Evolutionary conservation across 2,329 filamentous ascomycete genomes (phyloP).

Genomic region (Dothidotthia symphoricarpi): DNA sequence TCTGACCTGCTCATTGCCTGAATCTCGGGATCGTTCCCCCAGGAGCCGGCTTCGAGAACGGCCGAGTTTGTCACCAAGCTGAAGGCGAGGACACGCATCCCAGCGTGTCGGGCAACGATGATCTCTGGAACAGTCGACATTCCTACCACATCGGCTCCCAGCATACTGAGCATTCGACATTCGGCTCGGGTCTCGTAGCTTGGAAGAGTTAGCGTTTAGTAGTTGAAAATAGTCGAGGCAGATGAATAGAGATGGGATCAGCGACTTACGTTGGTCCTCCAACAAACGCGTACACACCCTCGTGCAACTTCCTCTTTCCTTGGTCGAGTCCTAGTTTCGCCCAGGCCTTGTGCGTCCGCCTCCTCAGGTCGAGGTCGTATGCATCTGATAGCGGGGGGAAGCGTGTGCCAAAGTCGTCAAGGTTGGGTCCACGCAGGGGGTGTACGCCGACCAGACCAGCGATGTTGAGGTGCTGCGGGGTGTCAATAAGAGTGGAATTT

Average conservation of each 20-base stretch:
- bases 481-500: conserved; percentile 8
- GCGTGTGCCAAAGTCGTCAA: conserved; percentile 60
- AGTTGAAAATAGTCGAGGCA: background rate
- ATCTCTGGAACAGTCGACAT: conserved; percentile 71
- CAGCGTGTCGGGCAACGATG: conserved; percentile 62
- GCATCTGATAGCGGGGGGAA: conserved; percentile 66
- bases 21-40: conserved; percentile 57
- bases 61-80: conserved; percentile 66
- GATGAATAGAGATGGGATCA: conserved; percentile 1
- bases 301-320: conserved; percentile 55
- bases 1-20: conserved; percentile 52
- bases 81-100: conserved; percentile 62
- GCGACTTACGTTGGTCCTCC: conserved; percentile 57
- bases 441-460: conserved; percentile 61
- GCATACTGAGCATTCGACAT: conserved; percentile 58
- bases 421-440: conserved; percentile 62
- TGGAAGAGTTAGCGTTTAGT: conserved; percentile 10
- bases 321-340: conserved; percentile 48
- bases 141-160: conserved; percentile 67
- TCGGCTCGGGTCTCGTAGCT: conserved; percentile 66
- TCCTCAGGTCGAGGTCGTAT: conserved; percentile 62
- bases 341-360: conserved; percentile 59
- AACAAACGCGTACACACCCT: conserved; percentile 66
- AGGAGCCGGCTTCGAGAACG: conserved; percentile 58
- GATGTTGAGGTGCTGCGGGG: conserved; percentile 59